Evolutionary conservation across 2,329 filamentous ascomycete genomes (phyloP).

Genomic region (Clonostachys rhizophaga): DNA sequence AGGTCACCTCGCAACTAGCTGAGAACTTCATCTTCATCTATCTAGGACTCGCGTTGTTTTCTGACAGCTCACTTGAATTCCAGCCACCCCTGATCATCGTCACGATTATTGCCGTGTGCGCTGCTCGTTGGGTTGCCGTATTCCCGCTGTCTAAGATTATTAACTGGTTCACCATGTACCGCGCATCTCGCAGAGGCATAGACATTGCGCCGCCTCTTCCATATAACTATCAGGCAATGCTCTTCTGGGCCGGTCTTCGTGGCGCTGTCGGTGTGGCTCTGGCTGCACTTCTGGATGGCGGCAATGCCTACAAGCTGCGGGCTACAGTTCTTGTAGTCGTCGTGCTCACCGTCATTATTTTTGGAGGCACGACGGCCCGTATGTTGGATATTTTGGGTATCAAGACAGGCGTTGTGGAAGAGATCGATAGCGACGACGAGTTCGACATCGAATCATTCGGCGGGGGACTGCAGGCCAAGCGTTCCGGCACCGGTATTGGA

Average conservation of each 20-base stretch:
- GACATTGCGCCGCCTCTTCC: slow-evolving; percentile 85
- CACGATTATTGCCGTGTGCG: slow-evolving; percentile 85
- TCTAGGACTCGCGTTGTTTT: slow-evolving; percentile 89
- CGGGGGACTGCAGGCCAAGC: slow-evolving; percentile 74
- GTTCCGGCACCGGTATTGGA: slow-evolving; percentile 71
- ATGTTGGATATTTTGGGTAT: slow-evolving; percentile 99
- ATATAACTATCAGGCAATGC: slow-evolving; percentile 96
- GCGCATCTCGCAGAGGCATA: slow-evolving; percentile 67
- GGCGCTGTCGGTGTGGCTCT: slow-evolving; percentile 94
- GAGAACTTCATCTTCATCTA: slow-evolving; percentile 99
- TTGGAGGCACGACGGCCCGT: slow-evolving; percentile 91
- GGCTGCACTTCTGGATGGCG: slow-evolving; percentile 79
- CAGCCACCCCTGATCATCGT: slow-evolving; percentile 95
- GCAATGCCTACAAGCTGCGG: slow-evolving; percentile 76
- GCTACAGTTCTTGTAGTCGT: slow-evolving; percentile 98
- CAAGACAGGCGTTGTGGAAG: slow-evolving; percentile 90
- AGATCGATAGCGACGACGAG: slow-evolving; percentile 96
- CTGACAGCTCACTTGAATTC: slow-evolving; percentile 81
- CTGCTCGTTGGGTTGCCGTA: slow-evolving; percentile 87
- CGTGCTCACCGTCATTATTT: slow-evolving; percentile 96
- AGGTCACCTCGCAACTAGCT: slow-evolving; percentile 87
- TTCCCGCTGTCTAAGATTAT: slow-evolving; percentile 88
- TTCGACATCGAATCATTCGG: slow-evolving; percentile 87
- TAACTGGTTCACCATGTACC: slow-evolving; percentile 89
- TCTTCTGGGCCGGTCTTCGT: slow-evolving; percentile 97